phyloP scores from a whole-genome alignment of 148 eudicot genomes.

The Nyssa sinensis region DNA sequence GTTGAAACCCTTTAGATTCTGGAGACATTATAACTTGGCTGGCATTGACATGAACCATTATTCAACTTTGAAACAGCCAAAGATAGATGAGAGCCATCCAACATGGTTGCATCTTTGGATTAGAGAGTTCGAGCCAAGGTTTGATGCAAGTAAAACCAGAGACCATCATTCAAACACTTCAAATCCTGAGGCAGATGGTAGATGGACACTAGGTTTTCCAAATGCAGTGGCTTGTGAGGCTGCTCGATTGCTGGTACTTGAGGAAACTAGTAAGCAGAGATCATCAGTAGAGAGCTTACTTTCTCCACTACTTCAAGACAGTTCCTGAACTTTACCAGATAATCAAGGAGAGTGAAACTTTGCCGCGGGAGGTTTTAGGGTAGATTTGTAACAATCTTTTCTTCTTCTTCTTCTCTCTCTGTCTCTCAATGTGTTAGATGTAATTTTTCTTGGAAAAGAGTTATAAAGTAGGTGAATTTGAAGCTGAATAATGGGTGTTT shows the following conservation, averaged over 20 bases:
- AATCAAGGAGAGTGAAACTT: slow-evolving; percentile 30
- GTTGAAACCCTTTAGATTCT: neutral
- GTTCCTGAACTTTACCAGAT: slow-evolving; percentile 20
- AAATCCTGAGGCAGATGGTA: slow-evolving; percentile 31
- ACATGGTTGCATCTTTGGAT: slow-evolving; percentile 51
- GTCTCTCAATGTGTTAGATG: neutral
- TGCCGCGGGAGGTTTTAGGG: slow-evolving; percentile 4
- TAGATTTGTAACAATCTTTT: neutral
- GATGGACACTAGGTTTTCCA: slow-evolving; percentile 56
- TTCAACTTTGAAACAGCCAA: slow-evolving; percentile 31
- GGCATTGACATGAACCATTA: neutral
- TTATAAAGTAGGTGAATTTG: too few relatives aligned
- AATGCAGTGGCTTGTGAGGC: slow-evolving; percentile 40
- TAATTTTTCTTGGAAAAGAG: neutral
- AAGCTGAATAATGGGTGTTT: neutral
- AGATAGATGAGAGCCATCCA: slow-evolving; percentile 36
- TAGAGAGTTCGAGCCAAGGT: slow-evolving; percentile 37
- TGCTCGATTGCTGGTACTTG: slow-evolving; percentile 36
- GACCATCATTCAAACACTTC: slow-evolving; percentile 16
- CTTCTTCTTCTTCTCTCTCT: neutral
- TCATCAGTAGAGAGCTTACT: slow-evolving; percentile 42
- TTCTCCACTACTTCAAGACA: slow-evolving; percentile 40
- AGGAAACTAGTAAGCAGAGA: slow-evolving; percentile 50
- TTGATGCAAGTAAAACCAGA: slow-evolving; percentile 20
- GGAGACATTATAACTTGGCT: neutral